These are phyloP conservation scores for Chrysoporthe austroafricana DNA, from an alignment of 2,329 filamentous ascomycete species.

Conservation along the genomic window DNA sequence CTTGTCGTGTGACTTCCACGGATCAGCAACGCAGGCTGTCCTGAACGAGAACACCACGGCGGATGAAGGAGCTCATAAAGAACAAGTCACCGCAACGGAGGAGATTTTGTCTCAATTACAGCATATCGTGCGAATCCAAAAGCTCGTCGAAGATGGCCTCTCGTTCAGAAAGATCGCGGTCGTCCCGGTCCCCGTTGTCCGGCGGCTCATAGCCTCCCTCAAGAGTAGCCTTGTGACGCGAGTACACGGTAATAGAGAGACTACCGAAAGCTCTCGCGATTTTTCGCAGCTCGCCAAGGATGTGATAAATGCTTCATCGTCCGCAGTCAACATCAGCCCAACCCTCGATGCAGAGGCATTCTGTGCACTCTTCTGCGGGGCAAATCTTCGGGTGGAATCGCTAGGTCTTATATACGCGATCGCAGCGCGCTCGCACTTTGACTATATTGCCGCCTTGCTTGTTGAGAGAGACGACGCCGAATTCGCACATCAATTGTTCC, in stretches of 20 bases:
- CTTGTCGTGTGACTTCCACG: not conserved
- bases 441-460: not conserved
- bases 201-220: not conserved
- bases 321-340: not conserved
- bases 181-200: not conserved
- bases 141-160: not conserved
- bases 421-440: conserved; percentile 7
- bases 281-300: not conserved
- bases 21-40: not conserved
- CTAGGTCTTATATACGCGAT: not conserved
- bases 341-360: conserved; percentile 1
- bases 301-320: not conserved
- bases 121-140: not conserved
- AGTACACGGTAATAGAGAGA: not conserved
- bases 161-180: not conserved
- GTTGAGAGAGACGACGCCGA: not conserved
- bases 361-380: conserved; percentile 8
- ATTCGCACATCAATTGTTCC: not conserved
- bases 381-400: conserved; percentile 7
- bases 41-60: not conserved
- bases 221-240: not conserved
- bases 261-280: no score
- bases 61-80: not conserved
- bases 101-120: conserved; percentile 1
- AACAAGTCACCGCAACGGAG: not conserved